phyloP scores from a whole-genome alignment of 192 early-diverging fungal genomes.

The Linnemannia elongata region DNA sequence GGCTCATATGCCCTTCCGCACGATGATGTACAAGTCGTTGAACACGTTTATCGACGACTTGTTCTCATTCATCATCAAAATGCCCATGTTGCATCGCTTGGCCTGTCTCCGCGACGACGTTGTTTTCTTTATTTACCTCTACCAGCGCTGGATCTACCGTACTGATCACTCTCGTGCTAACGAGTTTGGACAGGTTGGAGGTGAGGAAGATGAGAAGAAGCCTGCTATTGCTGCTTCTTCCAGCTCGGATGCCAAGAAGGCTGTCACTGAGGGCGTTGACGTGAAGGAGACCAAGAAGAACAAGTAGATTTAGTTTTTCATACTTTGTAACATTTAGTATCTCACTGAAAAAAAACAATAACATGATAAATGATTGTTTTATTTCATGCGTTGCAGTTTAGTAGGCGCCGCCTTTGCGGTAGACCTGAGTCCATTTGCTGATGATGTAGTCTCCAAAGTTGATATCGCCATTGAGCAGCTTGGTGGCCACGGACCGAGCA shows the following conservation, averaged over 20 bases:
- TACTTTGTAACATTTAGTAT: neutral
- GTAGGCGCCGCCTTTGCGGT: constrained; percentile 46
- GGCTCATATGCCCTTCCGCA: constrained; percentile 95
- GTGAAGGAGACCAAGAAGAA: constrained; percentile 53
- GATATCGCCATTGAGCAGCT: constrained; percentile 45
- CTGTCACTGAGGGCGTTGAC: constrained; percentile 14
- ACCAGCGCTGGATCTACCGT: constrained; percentile 85
- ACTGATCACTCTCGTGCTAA: constrained; percentile 88
- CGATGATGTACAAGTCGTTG: constrained; percentile 91
- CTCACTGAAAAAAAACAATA: neutral
- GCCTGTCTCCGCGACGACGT: constrained; percentile 91
- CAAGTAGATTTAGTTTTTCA: constrained; percentile 44
- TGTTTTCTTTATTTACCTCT: constrained; percentile 89
- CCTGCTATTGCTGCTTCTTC: neutral
- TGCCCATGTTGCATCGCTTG: constrained; percentile 90
- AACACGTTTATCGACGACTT: constrained; percentile 85
- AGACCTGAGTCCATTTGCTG: constrained; percentile 56
- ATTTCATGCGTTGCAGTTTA: neutral
- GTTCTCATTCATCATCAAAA: constrained; percentile 95
- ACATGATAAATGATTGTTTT: neutral
- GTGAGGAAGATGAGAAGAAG: constrained; percentile 52
- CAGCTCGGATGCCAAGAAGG: constrained; percentile 5
- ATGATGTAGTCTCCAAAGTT: constrained; percentile 58
- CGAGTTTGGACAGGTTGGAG: constrained; percentile 87
- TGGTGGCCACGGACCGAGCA: constrained; percentile 27